Evolutionary conservation across 805 yeast genomes (phyloP).

Genomic region (Tanozyma kutaoensis): DNA sequence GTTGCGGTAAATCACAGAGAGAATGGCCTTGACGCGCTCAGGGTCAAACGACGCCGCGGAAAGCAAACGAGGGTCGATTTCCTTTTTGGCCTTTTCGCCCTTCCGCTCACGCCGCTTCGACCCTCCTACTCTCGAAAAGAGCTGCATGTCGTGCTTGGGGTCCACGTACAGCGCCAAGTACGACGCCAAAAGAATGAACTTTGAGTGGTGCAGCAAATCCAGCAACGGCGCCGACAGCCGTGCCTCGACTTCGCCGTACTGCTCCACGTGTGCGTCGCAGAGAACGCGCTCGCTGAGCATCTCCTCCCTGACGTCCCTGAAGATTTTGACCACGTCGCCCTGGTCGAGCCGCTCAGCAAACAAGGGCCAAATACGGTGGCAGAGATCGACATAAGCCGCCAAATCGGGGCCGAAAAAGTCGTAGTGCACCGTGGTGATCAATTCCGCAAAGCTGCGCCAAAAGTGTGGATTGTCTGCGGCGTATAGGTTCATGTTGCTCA

Average conservation of each 20-base stretch:
- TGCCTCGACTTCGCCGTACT: constrained; percentile 9
- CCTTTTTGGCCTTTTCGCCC: constrained; percentile 19
- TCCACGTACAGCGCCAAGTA: constrained; percentile 73
- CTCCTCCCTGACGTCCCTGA: constrained; percentile 15
- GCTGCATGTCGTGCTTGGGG: constrained; percentile 51
- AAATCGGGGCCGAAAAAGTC: constrained; percentile 33
- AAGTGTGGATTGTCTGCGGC: constrained; percentile 11
- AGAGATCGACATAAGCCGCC: constrained; percentile 17
- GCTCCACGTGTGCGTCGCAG: constrained; percentile 15
- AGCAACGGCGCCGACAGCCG: constrained; percentile 11
- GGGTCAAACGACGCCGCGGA: constrained; percentile 66
- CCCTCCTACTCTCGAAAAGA: constrained; percentile 50
- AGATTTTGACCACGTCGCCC: constrained; percentile 23
- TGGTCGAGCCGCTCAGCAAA: constrained; percentile 6
- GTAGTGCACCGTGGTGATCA: constrained; percentile 31
- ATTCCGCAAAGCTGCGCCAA: constrained; percentile 29
- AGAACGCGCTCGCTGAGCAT: constrained; percentile 17
- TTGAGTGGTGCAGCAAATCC: constrained; percentile 48
- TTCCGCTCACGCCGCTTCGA: constrained; percentile 19
- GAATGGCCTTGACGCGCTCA: constrained; percentile 70
- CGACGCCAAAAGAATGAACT: constrained; percentile 67
- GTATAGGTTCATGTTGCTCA: constrained; percentile 16
- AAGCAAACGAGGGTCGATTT: constrained; percentile 45
- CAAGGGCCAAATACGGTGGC: constrained; percentile 20
- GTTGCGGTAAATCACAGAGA: constrained; percentile 51